Percentiles rank a stretch among this genome's conserved stretches.
Evolutionary conservation across 2,329 filamentous ascomycete genomes (phyloP).

Genomic region (Fusarium sp.): DNA sequence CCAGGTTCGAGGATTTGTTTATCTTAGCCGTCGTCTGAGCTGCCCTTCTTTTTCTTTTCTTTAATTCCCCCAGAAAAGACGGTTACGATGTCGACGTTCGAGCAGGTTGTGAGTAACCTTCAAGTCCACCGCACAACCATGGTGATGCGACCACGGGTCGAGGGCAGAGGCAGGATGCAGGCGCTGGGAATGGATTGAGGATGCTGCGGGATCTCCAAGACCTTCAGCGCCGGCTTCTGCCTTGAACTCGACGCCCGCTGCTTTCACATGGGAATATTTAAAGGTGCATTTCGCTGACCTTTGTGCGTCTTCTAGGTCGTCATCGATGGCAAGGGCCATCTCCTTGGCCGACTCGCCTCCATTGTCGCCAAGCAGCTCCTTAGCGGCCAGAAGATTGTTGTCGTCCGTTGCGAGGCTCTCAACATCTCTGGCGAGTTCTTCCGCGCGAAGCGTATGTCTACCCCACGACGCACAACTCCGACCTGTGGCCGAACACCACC

Average conservation of each 20-base stretch:
- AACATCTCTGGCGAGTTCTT: slow-evolving; percentile 99
- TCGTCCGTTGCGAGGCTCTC: slow-evolving; percentile 98
- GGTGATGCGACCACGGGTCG: slow-evolving; percentile 35
- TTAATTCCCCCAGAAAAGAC: slow-evolving; percentile 50
- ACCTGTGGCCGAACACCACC: slow-evolving; percentile 33
- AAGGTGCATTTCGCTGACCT: slow-evolving; percentile 40
- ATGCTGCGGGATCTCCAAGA: slow-evolving; percentile 25
- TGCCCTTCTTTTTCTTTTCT: slow-evolving; percentile 50
- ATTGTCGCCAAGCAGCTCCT: slow-evolving; percentile 99
- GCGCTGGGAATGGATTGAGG: slow-evolving; percentile 32
- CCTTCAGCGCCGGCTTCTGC: slow-evolving; percentile 24
- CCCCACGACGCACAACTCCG: slow-evolving; percentile 30
- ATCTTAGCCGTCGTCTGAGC: slow-evolving; percentile 50
- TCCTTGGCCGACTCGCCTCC: slow-evolving; percentile 97
- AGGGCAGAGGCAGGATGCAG: slow-evolving; percentile 21
- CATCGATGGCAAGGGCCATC: slow-evolving; percentile 99
- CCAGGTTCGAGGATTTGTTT: slow-evolving; percentile 54
- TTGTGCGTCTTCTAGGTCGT: slow-evolving; percentile 74
- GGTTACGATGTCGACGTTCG: slow-evolving; percentile 74
- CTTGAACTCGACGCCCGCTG: slow-evolving; percentile 21
- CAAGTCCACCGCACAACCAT: slow-evolving; percentile 29
- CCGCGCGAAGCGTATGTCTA: slow-evolving; percentile 97
- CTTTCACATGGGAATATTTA: slow-evolving; percentile 34
- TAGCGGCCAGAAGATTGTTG: slow-evolving; percentile 98
- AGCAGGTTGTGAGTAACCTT: slow-evolving; percentile 73